A percentile compares a stretch with the other conserved stretches of the same genome.
Evolutionary conservation across 768 basidiomycete species (phyloP).

Genomic region (Leccinum truebloodii): DNA sequence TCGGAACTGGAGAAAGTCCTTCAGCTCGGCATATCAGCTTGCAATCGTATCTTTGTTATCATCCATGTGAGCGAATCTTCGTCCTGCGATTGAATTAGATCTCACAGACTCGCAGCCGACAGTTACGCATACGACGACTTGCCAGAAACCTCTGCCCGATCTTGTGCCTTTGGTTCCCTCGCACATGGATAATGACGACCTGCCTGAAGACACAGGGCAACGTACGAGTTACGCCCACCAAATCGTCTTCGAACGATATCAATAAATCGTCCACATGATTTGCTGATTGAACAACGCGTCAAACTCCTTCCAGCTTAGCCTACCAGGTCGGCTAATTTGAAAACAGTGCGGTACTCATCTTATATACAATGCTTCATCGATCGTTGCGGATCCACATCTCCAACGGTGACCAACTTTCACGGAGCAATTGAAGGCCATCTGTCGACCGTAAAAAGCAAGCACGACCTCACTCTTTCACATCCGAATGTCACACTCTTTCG

Average conservation of each 20-base stretch:
- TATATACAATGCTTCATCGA: no score
- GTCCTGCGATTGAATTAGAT: neutral
- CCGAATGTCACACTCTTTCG: no score
- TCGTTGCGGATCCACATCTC: no score
- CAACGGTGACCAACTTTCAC: no score
- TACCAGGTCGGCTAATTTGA: no score
- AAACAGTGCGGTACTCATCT: no score
- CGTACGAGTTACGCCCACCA: neutral
- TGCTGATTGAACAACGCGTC: no score
- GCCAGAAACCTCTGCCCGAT: slow-evolving; percentile 1
- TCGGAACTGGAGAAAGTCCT: slow-evolving; percentile 45
- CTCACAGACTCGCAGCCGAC: slow-evolving; percentile 21
- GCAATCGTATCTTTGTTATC: slow-evolving; percentile 30
- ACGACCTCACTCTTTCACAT: no score
- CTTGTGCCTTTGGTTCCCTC: neutral
- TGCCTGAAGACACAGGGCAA: slow-evolving; percentile 19
- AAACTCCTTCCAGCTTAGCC: neutral
- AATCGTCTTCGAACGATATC: slow-evolving; percentile 7
- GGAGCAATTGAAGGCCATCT: no score
- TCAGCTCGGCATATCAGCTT: slow-evolving; percentile 26
- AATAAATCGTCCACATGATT: neutral
- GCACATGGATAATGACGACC: slow-evolving; percentile 1
- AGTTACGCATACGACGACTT: neutral
- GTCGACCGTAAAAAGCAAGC: no score
- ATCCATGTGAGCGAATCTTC: slow-evolving; percentile 33